Conservation (phyloP, 352 stramenopile genomes). For the Phytophthora vignae region DNA sequence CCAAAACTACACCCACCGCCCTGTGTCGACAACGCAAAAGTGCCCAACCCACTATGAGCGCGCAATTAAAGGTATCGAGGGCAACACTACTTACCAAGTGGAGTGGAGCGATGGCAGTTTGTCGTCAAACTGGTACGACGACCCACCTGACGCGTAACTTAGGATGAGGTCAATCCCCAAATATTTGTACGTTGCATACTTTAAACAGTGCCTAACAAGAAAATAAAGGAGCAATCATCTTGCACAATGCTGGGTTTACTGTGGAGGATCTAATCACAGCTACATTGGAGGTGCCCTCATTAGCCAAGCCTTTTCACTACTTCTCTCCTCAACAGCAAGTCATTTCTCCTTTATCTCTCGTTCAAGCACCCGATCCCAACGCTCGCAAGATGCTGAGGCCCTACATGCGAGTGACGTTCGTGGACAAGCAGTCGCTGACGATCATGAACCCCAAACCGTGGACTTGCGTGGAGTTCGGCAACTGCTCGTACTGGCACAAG, state of each 20-base stretch:
- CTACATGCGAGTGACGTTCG: constrained; percentile 4
- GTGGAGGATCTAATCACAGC: background rate
- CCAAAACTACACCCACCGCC: constrained; percentile 7
- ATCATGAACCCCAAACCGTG: constrained; percentile 11
- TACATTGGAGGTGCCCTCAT: background rate
- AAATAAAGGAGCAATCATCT: background rate
- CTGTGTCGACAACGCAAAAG: background rate
- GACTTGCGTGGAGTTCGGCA: constrained; percentile 17
- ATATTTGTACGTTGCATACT: too few species aligned
- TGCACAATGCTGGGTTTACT: too few species aligned
- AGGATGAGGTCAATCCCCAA: background rate
- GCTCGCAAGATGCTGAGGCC: background rate
- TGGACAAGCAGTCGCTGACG: background rate
- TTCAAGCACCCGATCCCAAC: background rate
- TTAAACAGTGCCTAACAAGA: background rate
- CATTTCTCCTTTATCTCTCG: background rate
- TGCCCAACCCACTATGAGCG: constrained; percentile 6
- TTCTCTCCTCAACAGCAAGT: background rate
- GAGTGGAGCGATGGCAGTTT: background rate
- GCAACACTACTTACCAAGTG: background rate
- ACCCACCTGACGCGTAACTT: background rate
- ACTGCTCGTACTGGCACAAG: constrained; percentile 16
- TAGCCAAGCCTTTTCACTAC: too few species aligned
- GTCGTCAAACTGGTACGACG: constrained; percentile 17
- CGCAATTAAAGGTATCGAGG: background rate